Evolutionary conservation across 2,329 filamentous ascomycete genomes (phyloP).

Genomic region (Ophiostoma tasmaniense): DNA sequence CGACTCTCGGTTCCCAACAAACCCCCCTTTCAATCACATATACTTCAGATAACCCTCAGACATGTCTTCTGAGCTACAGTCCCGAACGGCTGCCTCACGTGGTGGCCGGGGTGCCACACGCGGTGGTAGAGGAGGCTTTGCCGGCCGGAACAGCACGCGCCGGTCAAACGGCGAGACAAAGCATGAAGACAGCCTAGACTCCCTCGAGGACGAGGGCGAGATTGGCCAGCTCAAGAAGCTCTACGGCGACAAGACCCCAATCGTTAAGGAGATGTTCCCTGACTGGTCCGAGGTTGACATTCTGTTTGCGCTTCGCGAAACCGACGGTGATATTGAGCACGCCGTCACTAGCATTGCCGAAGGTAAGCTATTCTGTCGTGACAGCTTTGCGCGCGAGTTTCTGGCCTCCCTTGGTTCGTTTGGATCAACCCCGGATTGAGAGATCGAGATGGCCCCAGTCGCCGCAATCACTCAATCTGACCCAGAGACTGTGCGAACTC

Average conservation of each 20-base stretch:
- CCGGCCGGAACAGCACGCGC: conserved; percentile 61
- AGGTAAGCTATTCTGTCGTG: conserved; percentile 41
- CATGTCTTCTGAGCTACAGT: conserved; percentile 96
- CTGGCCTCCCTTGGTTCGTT: background rate
- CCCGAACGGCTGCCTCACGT: conserved; percentile 72
- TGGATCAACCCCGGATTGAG: background rate
- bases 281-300: conserved; percentile 95
- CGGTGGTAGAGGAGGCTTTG: conserved; percentile 72
- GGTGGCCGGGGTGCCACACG: conserved; percentile 77
- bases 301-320: conserved; percentile 85
- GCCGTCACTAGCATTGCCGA: conserved; percentile 73
- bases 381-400: background rate
- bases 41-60: conserved; percentile 26
- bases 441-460: background rate
- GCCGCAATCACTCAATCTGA: background rate
- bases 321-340: conserved; percentile 65
- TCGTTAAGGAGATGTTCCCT: conserved; percentile 87
- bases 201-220: conserved; percentile 74
- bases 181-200: conserved; percentile 49
- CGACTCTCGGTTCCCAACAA: conserved; percentile 7
- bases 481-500: background rate
- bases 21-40: background rate
- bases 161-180: conserved; percentile 64
- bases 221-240: conserved; percentile 86
- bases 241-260: conserved; percentile 68